phyloP scores from a whole-genome alignment of 179 eudicot genomes.

The Monotropa hypopitys region DNA sequence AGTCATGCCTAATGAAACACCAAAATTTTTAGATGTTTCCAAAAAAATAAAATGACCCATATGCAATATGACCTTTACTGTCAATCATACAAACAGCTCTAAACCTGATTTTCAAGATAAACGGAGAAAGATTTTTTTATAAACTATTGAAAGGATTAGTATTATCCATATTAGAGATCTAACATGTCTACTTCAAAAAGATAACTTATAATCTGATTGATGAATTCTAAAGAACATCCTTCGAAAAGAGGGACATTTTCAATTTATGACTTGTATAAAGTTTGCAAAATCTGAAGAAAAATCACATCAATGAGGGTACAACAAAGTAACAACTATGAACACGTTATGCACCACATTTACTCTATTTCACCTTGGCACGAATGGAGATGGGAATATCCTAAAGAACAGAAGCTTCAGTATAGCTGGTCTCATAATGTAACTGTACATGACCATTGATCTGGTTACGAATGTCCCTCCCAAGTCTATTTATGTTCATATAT shows the following conservation, averaged over 20 bases:
- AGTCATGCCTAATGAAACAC: background rate
- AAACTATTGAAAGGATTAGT: background rate
- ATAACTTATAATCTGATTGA: conserved; percentile 78
- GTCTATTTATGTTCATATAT: conserved; percentile 73
- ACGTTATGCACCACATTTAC: background rate
- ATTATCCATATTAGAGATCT: background rate
- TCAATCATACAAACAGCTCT: background rate
- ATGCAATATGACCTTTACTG: background rate
- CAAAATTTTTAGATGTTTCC: background rate
- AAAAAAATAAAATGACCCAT: background rate
- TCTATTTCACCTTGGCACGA: conserved; percentile 61
- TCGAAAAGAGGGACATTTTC: conserved; percentile 55
- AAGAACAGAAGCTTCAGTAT: conserved; percentile 66
- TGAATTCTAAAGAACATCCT: conserved; percentile 76
- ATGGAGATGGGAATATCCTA: conserved; percentile 81
- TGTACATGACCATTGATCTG: conserved; percentile 81
- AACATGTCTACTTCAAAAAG: background rate
- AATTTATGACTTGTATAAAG: conserved; percentile 44
- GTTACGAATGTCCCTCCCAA: conserved; percentile 56
- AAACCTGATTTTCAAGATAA: background rate
- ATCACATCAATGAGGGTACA: conserved; percentile 3
- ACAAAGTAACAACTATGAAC: background rate
- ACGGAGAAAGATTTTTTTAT: background rate
- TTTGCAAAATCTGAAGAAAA: conserved; percentile 60
- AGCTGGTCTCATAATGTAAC: conserved; percentile 83